Base-by-base conservation (phyloP, 139 green algal genomes). In the Ettlia oleoabundans region DNA sequence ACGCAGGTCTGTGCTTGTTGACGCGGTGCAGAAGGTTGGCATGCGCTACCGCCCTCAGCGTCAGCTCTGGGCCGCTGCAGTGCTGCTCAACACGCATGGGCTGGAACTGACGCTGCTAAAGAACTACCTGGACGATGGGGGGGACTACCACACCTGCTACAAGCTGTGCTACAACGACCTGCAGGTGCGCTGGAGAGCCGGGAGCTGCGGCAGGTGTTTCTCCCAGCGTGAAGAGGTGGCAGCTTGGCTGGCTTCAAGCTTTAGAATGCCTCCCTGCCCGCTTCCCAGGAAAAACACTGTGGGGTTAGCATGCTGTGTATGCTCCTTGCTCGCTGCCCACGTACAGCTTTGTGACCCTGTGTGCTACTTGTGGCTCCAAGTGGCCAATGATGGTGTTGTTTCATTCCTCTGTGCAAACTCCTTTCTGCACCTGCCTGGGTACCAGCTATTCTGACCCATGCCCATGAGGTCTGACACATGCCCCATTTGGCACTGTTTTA, bases 81-180 rank as follows among this genome's bases (percentile, higher is more conserved):
- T 94, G 21, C 66, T 93, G 32, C 64, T 90, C 28, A 47, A 61
- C 40, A 94, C 90, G 1, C 58, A 82, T 7, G 86, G 88, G 19
- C n/a, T 82, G 30, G 81, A 94, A 42, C 85, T 94, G 75, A 93
- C 90, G 3, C 53, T 76, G 42, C 75, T 94, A 21, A 94, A 94
- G 64, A 84, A 77, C 32, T 84, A 85, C 30, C 63, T 93, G 37
- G 87, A 93, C 71, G 84, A 91, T 35, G 88, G 89, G 0, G 89
- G 86, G 1, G 87, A 92, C 81, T 92, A 92, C 80, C 89, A 94
- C 78, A 90, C 85, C 32, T 85, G 85, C 63, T 92, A 90, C 84
- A 93, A 93, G 80, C 82, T 94, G 26, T 26, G 87, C 5, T 92
- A 91, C 85, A 69, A 87, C 58, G 90, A 94, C 79, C 79, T 94